These are phyloP conservation scores for Candida nanaspora DNA, from an alignment of 805 yeast species.

Conservation along the genomic window DNA sequence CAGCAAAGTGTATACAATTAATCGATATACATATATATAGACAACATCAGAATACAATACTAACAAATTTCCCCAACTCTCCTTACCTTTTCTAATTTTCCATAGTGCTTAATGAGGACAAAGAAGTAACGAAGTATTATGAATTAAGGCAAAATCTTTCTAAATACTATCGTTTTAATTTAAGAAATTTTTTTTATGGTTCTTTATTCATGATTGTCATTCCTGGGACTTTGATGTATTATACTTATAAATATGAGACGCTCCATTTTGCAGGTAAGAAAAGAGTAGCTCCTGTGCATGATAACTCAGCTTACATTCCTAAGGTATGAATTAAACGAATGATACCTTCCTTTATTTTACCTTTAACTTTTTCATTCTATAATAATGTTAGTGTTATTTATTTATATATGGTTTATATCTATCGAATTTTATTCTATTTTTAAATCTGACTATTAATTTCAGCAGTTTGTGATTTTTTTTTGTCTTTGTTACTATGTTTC, in stretches of 20 bases:
- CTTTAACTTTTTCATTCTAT: too few relatives aligned
- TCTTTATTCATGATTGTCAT: conserved; percentile 23
- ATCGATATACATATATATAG: too few relatives aligned
- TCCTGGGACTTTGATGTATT: conserved; percentile 25
- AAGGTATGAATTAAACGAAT: too few relatives aligned
- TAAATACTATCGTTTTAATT: conserved; percentile 22
- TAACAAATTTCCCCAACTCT: not conserved
- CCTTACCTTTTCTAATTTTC: not conserved
- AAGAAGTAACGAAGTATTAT: conserved; percentile 23
- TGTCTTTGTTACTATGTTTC: too few relatives aligned
- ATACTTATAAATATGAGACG: conserved; percentile 24
- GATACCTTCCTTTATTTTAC: too few relatives aligned
- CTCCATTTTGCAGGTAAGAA: conserved; percentile 20
- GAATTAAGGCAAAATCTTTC: conserved; percentile 24
- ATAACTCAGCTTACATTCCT: conserved; percentile 19
- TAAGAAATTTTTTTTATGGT: conserved; percentile 21
- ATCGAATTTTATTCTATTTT: too few relatives aligned
- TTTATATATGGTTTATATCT: too few relatives aligned
- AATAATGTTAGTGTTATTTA: too few relatives aligned
- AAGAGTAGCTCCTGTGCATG: conserved; percentile 22
- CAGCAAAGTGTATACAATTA: too few relatives aligned
- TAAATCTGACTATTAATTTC: too few relatives aligned
- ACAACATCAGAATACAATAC: too few relatives aligned
- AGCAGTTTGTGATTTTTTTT: too few relatives aligned
- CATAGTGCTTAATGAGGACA: conserved; percentile 11